Base-by-base conservation (phyloP, 805 yeast genomes). In the Lachancea sp. region DNA sequence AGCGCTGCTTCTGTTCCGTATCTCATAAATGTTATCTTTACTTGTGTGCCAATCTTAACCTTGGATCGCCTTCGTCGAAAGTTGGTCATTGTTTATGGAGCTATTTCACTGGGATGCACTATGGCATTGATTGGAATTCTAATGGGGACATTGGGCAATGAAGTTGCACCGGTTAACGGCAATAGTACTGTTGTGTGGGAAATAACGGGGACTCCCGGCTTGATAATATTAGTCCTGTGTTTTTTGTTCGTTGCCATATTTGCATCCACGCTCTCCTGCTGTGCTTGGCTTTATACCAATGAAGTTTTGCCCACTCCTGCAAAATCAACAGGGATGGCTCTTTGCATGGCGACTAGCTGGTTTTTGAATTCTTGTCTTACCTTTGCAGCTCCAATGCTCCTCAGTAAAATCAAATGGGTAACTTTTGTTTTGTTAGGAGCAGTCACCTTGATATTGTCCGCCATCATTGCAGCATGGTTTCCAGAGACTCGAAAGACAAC, bases 281-380 rank as follows among this genome's bases (percentile, higher is more conserved):
- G 70, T 2, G 69, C 78, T 29, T 71, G 75, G 75, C 56, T 77
- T 17, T 77, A 74, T 52, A 67, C 75, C 3, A 68, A 71, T 41
- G 82, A 78, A 51, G 58, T 75, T 3, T 68, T 78, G 36, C 76
- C 77, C 0, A 58, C 59, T 1, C 59, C 60, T 22, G 70, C 74
- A 1, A 70, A 76, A 48, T 60, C 73, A 0, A 74, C 72, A 50
- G 79, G 78, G 0, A 58, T 71, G 20, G 64, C 78, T 0, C 49
- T 75, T 3, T 69, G 76, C 38, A 70, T 73, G 71, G 58, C 72
- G 20, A 56, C 66, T 12, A 72, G 76, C 2, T 76, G 79, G 79
- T 48, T 62, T 1, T 47, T 69, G 7, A 69, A 65, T 49, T 68
- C 68, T 17, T 27, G 55, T 0, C 55, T 72, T 42, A 68, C 72